These are phyloP conservation scores for Ceratobasidium sp. DNA, from an alignment of 1,284 basidiomycete species.

Conservation along the genomic window DNA sequence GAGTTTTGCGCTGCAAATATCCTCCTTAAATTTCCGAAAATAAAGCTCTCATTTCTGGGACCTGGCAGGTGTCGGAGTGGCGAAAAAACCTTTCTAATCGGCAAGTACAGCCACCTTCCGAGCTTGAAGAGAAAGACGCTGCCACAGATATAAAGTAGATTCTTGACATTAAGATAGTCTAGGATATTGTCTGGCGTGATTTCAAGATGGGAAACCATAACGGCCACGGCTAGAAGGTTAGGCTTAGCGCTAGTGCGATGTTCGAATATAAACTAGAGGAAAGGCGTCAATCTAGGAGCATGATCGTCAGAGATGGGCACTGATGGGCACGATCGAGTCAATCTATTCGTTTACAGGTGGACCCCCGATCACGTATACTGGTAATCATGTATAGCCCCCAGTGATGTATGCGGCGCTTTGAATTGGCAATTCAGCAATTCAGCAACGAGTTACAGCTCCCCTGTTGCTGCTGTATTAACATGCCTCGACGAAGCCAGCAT, in stretches of 20 bases:
- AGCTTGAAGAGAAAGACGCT: constrained; percentile 47
- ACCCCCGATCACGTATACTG: too few species aligned
- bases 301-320: background rate
- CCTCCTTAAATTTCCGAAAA: constrained; percentile 69
- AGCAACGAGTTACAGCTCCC: too few species aligned
- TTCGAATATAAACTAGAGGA: background rate
- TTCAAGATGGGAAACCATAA: background rate
- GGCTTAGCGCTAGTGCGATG: background rate
- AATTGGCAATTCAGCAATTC: too few species aligned
- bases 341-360: too few species aligned
- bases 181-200: constrained; percentile 28
- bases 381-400: too few species aligned
- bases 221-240: background rate
- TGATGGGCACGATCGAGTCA: background rate
- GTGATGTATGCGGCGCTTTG: too few species aligned
- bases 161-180: constrained; percentile 21
- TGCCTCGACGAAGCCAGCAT: too few species aligned
- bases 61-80: constrained; percentile 66
- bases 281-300: background rate
- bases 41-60: constrained; percentile 64
- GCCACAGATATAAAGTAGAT: constrained; percentile 26
- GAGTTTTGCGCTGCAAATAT: constrained; percentile 62
- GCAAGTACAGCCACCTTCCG: constrained; percentile 8
- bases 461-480: too few species aligned
- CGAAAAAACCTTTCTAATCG: constrained; percentile 56